Evolutionary conservation across 108 stramenopile species (phyloP), one percentile per base, ranked within the genome.

Genomic region (Skeletonema potamos): DNA sequence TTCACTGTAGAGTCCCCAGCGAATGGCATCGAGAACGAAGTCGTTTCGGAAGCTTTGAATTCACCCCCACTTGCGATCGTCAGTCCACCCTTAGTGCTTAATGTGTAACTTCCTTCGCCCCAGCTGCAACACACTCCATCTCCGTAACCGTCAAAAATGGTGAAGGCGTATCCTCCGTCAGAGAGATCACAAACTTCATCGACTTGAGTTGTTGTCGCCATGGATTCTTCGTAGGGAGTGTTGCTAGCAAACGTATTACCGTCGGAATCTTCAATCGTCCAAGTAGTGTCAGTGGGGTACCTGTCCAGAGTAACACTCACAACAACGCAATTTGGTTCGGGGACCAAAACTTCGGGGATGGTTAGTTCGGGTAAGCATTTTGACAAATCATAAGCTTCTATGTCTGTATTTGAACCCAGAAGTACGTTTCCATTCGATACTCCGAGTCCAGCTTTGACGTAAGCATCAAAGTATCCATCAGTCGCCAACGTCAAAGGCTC

Each of bases 71-170:
- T 54, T 7, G 27, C 70, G 48, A 71, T 46, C 1, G 28, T 46
- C 15, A 59, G 1, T 30, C 30, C 61, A 26, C 34, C 30, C 8
- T 27, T 37, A 24, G 27, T 41, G 34, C 39, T 37, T 15, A 39
- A 44, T 2, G 36, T 17, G 46, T 64, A 70, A n/a, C 43, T 36
- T 6, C 69, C 69, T 1, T 46, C 5, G 9, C 62, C 61, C 41
- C 48, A 70, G 0, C 24, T n/a, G 69, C 69, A 70, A 6, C 69
- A 70, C 15, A 70, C 51, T 5, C 69, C 69, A 70, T 70, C 69
- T 11, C 15, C 69, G 13, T 70, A 70, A 4, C 3, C 39, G 22
- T 70, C 69, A 12, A 43, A 15, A 54, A 70, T 70, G 26, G 39
- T 8, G 9, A 70, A 70, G 37, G 15, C 18, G 33, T 70, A 70